Conservation (phyloP, 768 basidiomycete genomes). For the Calvatia gigantea region DNA sequence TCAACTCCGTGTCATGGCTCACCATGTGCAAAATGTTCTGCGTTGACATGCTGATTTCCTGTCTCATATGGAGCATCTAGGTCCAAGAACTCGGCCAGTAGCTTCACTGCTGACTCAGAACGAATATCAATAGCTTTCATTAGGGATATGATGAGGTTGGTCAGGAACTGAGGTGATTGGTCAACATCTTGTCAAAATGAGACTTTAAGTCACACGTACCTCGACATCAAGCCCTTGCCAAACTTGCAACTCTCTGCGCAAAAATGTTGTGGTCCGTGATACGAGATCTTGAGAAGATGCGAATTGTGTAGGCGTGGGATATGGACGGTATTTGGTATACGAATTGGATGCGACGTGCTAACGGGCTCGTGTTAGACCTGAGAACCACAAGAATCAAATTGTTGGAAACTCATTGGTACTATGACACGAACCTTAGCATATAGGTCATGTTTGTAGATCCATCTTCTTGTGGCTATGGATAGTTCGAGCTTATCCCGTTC, state of each 20-base stretch:
- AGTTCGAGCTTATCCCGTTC: conserved; percentile 70
- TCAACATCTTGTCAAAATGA: conserved; percentile 14
- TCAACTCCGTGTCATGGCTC: conserved; percentile 20
- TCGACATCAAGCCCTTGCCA: conserved; percentile 92
- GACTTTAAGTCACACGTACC: conserved; percentile 36
- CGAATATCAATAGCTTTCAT: conserved; percentile 94
- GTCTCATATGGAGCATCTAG: conserved; percentile 57
- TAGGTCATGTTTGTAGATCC: conserved; percentile 76
- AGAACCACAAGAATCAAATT: conserved; percentile 10
- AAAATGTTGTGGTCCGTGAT: conserved; percentile 72
- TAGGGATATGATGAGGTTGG: conserved; percentile 82
- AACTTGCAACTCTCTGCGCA: conserved; percentile 82
- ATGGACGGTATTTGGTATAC: conserved; percentile 84
- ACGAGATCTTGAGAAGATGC: conserved; percentile 71
- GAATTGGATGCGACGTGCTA: conserved; percentile 91
- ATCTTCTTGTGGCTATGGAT: conserved; percentile 68
- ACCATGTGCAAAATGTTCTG: conserved; percentile 96
- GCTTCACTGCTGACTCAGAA: conserved; percentile 79
- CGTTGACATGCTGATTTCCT: conserved; percentile 59
- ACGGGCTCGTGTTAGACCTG: conserved; percentile 4
- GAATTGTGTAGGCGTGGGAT: conserved; percentile 84
- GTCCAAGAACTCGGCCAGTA: conserved; percentile 87
- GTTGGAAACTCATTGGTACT: conserved; percentile 2
- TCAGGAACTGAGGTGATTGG: conserved; percentile 66
- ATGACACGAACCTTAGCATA: conserved; percentile 73